Base-by-base conservation (phyloP, 345 rosid species). In the Capsella bursapastoris region DNA sequence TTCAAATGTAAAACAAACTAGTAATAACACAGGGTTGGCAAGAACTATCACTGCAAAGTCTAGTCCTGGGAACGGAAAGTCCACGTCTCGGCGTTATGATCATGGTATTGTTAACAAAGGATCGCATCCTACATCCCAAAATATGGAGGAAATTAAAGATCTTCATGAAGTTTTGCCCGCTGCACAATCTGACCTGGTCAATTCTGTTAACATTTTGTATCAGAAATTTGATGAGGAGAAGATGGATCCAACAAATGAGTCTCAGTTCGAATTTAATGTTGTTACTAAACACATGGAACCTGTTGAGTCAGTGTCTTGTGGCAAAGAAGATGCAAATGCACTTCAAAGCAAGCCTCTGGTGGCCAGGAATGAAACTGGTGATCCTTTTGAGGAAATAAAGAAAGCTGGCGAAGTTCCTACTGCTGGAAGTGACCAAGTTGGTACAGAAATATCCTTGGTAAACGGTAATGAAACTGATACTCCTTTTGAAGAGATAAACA, bases 91-190 rank as follows among this genome's bases (percentile, higher is more conserved):
- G 66, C 86, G 80, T 27, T 57, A 45, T 82, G 91, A 74, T 75
- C 90, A 88, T 7, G 51, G 59, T 83, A 44, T 64, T 34, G 79
- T 60, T 66, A 78, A 72, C 57, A 68, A 56, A 79, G 84, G 60
- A 44, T 69, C 77, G 66, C 68, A 7, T 62, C 74, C 60, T 12
- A 45, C 74, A 12, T 68, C 86, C 31, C 72, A 35, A 50, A 78
- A 83, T 47, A 71, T 72, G n/a, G 94, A 83, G 66, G 87, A 85
- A 45, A 68, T 89, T 66, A 88, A 88, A 83, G 96, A 91, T 82
- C 94, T 91, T 78, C 96, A 84, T 67, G 90, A 91, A 82, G 84
- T 89, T 76, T 64, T 88, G 65, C 91, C 92, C 5, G 18, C 67
- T 61, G 73, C 88, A 48, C 82, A 64, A 64, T 87, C 83, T 11